Percentiles rank a stretch among this genome's conserved stretches.
phyloP scores from a whole-genome alignment of 169 alveolate species.

The Perkinsus chesapeaki region DNA sequence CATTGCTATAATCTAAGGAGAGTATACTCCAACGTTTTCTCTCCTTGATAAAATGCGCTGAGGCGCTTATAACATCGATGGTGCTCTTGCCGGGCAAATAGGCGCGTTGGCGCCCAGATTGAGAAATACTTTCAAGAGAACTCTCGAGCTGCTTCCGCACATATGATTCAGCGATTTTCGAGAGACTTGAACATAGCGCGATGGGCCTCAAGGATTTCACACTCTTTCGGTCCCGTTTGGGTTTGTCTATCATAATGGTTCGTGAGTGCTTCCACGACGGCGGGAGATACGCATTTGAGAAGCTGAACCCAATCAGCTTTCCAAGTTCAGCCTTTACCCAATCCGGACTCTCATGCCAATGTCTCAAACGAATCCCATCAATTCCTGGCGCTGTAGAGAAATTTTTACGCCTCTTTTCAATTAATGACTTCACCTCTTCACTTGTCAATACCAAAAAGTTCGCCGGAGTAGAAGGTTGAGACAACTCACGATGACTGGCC shows the following conservation, averaged over 20 bases:
- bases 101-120: background rate
- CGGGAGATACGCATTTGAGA: background rate
- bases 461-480: background rate
- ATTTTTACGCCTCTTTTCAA: background rate
- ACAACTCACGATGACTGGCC: background rate
- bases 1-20: background rate
- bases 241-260: background rate
- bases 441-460: background rate
- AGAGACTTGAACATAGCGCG: background rate
- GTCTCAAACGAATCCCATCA: background rate
- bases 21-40: background rate
- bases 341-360: background rate
- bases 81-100: background rate
- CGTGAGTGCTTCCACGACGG: background rate
- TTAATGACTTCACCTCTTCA: background rate
- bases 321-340: background rate
- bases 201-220: background rate
- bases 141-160: background rate
- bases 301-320: background rate
- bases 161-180: background rate
- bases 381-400: background rate
- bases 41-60: background rate
- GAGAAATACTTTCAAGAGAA: background rate
- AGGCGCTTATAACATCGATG: background rate
- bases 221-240: background rate